Evolutionary conservation across 1,284 basidiomycete genomes (phyloP).

Genomic region (Apiotrichum domesticum): DNA sequence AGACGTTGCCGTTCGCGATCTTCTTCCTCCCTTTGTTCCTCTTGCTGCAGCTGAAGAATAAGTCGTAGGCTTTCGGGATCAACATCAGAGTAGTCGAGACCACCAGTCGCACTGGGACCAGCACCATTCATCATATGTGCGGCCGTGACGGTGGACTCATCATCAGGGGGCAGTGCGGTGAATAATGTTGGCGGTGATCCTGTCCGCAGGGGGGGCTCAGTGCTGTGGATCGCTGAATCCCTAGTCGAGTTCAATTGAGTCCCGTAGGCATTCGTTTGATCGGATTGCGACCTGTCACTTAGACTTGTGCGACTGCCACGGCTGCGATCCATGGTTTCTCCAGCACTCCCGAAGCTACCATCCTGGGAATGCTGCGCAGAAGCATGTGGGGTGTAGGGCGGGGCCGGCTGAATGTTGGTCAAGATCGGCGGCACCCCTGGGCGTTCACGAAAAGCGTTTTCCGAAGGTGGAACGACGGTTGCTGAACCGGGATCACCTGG

Average conservation of each 20-base stretch:
- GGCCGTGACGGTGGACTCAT: slow-evolving; percentile 7
- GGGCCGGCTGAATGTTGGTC: slow-evolving; percentile 20
- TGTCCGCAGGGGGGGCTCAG: neutral
- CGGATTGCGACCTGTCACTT: neutral
- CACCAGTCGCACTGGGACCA: slow-evolving; percentile 18
- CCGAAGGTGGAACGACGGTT: slow-evolving; percentile 33
- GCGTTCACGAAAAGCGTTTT: slow-evolving; percentile 3
- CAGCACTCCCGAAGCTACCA: slow-evolving; percentile 37
- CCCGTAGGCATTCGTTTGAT: neutral
- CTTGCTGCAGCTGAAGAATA: slow-evolving; percentile 29
- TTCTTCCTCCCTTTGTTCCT: slow-evolving; percentile 32
- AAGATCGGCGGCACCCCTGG: slow-evolving; percentile 28
- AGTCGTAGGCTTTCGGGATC: slow-evolving; percentile 2
- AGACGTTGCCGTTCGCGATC: slow-evolving; percentile 8
- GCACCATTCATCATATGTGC: slow-evolving; percentile 1
- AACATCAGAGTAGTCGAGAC: neutral
- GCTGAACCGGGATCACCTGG: slow-evolving; percentile 31
- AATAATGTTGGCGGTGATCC: neutral
- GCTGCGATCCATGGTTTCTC: slow-evolving; percentile 25
- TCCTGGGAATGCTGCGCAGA: slow-evolving; percentile 38
- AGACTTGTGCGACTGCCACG: slow-evolving; percentile 8
- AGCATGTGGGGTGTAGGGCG: slow-evolving; percentile 5
- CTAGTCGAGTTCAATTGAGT: neutral
- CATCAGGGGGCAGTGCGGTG: neutral
- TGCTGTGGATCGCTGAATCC: neutral